Conservation (phyloP, 2,329 filamentous ascomycete species). For the Fonsecaea nubica region DNA sequence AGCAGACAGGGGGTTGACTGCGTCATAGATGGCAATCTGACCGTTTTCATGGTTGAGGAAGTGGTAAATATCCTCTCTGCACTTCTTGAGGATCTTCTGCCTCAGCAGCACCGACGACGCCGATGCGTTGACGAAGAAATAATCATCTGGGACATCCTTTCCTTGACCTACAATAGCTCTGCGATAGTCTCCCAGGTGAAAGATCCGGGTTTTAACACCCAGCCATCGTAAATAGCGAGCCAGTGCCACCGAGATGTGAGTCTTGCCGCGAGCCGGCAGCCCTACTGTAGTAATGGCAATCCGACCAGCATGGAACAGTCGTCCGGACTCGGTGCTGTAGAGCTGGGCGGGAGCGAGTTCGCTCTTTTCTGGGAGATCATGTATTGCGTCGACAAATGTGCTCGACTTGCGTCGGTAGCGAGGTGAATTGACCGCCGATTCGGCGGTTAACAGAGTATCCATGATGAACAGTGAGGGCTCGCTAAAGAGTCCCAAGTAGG, state of each 20-base stretch:
- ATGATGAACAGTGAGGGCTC: constrained; percentile 42
- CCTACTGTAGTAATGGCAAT: constrained; percentile 98
- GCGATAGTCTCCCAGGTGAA: constrained; percentile 95
- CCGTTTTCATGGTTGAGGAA: constrained; percentile 98
- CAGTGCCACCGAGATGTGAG: constrained; percentile 94
- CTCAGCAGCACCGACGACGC: constrained; percentile 89
- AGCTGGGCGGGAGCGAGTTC: constrained; percentile 93
- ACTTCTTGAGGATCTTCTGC: constrained; percentile 97
- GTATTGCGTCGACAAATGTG: constrained; percentile 95
- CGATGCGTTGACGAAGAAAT: constrained; percentile 95
- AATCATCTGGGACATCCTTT: constrained; percentile 89
- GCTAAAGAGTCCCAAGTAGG: not conserved
- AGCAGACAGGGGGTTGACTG: constrained; percentile 87
- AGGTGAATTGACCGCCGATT: constrained; percentile 88
- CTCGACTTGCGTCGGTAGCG: constrained; percentile 91
- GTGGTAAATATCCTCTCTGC: constrained; percentile 93
- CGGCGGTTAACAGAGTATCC: constrained; percentile 71
- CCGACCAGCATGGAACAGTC: constrained; percentile 93
- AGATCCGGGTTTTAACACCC: constrained; percentile 96
- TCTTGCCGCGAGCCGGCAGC: constrained; percentile 92
- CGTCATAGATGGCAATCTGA: constrained; percentile 97
- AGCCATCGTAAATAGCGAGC: constrained; percentile 95
- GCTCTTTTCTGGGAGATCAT: constrained; percentile 83
- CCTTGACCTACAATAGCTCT: constrained; percentile 85
- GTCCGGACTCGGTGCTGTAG: constrained; percentile 96